Base-by-base conservation (phyloP, 2,329 filamentous ascomycete genomes). In the Plenodomus biglobosus region DNA sequence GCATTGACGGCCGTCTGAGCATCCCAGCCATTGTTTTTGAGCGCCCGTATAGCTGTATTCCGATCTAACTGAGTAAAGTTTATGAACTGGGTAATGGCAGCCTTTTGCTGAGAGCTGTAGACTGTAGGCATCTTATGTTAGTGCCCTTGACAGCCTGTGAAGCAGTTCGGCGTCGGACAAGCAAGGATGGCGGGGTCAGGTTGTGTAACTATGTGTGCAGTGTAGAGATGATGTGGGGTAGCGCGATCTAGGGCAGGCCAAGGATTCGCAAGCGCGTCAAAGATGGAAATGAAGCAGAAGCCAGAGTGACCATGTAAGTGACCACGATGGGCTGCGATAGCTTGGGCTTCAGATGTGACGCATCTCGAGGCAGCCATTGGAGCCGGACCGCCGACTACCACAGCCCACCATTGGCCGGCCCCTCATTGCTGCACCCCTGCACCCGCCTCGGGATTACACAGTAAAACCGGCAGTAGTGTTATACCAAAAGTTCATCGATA, bases 21-120 rank as follows among this genome's bases (percentile, higher is more conserved):
- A 53, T 77, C 75, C 77, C 77, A 80, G 41, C 67, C 70, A 50
- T 73, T 63, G 50, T 68, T 70, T 60, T 76, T 78, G 38, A 79
- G 68, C 46, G 74, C 46, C 62, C 77, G 57, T 44, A 73, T 67
- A 19, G 77, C 77, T 15, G 70, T 73, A 37, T 65, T 75, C 55
- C 72, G 71, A 51, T 79, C 77, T 37, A 71, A 54, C 40, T 72
- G 65, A 3, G 77, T 77, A 54, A 79, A 72, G 48, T 54, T 70
- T 48, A 66, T 65, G 57, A 79, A 77, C 59, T 77, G 72, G 53
- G 52, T 50, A 38, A 78, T 75, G 13, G 75, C 73, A 46, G 58
- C 58, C 64, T 77, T 79, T 63, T 80, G 77, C 62, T 71, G 62
- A 6, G 72, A 38, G 6, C 69, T 77, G 61, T 77, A 75, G 34